A percentile compares a stretch with the other conserved stretches of the same genome.
phyloP scores from a whole-genome alignment of 305 asterid genomes.

The Galium porrigens region DNA sequence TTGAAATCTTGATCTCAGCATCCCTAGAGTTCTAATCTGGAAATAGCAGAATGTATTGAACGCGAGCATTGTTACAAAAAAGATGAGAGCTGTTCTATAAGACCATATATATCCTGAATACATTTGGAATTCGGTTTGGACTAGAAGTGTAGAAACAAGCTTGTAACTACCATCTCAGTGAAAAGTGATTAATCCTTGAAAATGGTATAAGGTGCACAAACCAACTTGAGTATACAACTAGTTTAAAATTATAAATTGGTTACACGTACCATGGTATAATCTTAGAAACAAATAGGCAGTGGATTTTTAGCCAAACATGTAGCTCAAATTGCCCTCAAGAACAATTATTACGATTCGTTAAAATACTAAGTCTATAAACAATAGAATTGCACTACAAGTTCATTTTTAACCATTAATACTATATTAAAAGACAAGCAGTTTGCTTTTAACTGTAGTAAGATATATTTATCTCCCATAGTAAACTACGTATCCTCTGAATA shows the following conservation, averaged over 20 bases:
- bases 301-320: neutral
- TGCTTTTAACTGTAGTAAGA: neutral
- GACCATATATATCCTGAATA: neutral
- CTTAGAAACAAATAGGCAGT: neutral
- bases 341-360: no score
- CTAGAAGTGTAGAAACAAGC: neutral
- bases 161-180: neutral
- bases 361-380: neutral
- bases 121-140: neutral
- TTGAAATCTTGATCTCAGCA: constrained; percentile 87
- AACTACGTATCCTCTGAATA: neutral
- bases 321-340: neutral
- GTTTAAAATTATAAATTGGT: no score
- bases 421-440: neutral
- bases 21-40: constrained; percentile 94
- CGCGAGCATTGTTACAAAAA: constrained; percentile 8
- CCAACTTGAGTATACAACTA: neutral
- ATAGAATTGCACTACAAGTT: neutral
- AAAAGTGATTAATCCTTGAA: neutral
- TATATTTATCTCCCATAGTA: neutral
- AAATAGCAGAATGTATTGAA: constrained; percentile 18
- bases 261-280: neutral
- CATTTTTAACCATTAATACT: neutral
- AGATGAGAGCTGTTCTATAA: constrained; percentile 2
- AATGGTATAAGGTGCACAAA: constrained; percentile 13